A percentile compares a stretch with the other conserved stretches of the same genome.
These are phyloP conservation scores for Bocquillonia castaneifolia DNA, from an alignment of 441 rosid species.

Conservation along the genomic window DNA sequence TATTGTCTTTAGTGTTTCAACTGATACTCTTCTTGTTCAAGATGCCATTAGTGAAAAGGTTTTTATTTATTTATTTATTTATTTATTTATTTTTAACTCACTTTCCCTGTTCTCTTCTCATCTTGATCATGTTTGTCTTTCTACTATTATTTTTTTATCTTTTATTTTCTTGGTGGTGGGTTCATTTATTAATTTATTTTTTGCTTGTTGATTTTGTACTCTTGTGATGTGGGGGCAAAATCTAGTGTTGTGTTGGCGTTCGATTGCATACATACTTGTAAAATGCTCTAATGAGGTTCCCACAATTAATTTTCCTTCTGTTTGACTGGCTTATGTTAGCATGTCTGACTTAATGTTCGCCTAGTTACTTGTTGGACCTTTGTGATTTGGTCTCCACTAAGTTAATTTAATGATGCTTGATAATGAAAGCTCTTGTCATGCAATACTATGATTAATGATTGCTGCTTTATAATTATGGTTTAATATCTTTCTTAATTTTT, in stretches of 20 bases:
- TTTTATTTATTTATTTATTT: background rate
- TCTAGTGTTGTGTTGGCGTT: conserved; percentile 24
- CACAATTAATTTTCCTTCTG: conserved; percentile 17
- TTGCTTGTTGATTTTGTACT: conserved; percentile 10
- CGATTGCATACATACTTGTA: conserved; percentile 3
- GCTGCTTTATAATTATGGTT: background rate
- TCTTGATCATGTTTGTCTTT: background rate
- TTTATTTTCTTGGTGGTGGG: background rate
- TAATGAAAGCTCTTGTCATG: background rate
- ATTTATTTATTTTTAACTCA: background rate
- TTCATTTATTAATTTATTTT: background rate
- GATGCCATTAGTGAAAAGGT: conserved; percentile 99
- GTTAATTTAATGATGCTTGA: background rate
- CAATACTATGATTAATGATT: background rate
- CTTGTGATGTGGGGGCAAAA: conserved; percentile 23
- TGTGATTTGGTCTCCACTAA: conserved; percentile 8
- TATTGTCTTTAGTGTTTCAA: conserved; percentile 90
- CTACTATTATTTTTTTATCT: background rate
- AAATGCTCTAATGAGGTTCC: conserved; percentile 36
- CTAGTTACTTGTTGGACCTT: conserved; percentile 13
- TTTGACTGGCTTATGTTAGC: conserved; percentile 46
- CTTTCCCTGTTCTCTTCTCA: background rate
- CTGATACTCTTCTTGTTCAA: conserved; percentile 96
- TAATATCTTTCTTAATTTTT: background rate
- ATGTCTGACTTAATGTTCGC: conserved; percentile 35